Evolutionary conservation across 306 rosid species (phyloP), one percentile per base, ranked within the genome.

Genomic region (Purshia tridentata): DNA sequence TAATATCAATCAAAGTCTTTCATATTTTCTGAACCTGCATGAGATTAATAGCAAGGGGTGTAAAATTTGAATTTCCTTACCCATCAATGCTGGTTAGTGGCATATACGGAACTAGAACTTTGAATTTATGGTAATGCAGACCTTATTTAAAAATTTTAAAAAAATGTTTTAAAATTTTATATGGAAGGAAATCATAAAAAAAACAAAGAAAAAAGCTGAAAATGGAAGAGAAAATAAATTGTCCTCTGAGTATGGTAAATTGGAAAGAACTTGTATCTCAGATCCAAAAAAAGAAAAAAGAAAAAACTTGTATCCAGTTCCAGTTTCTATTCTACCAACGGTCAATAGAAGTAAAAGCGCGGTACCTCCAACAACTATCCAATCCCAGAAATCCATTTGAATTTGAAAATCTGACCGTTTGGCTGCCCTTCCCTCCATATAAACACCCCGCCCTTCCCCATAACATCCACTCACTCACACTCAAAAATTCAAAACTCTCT

Each of bases 381-480:
- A 77, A 45, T 59, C 68, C 35, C 72, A 5, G 22, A 56, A 60
- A 67, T 18, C 40, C 1, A 67, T 83, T 86, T 76, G 67, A 84
- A 86, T 86, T 88, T 83, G n/a, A 85, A 89, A 85, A 71, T 48
- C 3, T 5, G 51, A 78, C 90, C 97, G 97, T 93, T 93, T 79
- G 19, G 13, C 2, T 9, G 48, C 2, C 40, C 11, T 20, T 15
- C 42, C 6, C 65, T 68, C 83, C 69, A 54, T 84, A 83, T 76
- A 82, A 70, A 56, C 37, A 50, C 51, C 54, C 6, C 6, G 40
- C 50, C 18, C 66, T 2, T 2, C 16, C 2, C 0, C 42, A 0
- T 4, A n/a, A 45, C 19, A n/a, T n/a, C n/a, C n/a, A 45, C 3
- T 44, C 48, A 18, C 66, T 42, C 22, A 70, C 40, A 62, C 35